Base-by-base conservation (phyloP, 768 basidiomycete genomes). In the Suillus alpinus region DNA sequence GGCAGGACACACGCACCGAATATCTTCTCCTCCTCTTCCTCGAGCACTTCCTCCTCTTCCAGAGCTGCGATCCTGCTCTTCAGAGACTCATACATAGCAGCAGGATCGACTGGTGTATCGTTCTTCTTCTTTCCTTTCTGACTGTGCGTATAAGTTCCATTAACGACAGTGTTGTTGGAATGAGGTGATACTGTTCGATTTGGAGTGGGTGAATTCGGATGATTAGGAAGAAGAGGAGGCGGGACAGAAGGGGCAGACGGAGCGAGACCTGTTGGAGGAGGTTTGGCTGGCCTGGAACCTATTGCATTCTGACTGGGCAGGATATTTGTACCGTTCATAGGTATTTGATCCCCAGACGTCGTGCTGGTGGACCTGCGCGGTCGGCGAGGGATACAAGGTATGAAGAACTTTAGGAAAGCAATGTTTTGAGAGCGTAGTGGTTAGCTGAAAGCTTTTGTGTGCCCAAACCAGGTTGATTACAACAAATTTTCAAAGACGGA, bases 51-150 rank as follows among this genome's bases (percentile, higher is more conserved):
- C 69, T 92, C 92, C 73, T 94, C 92, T 70, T 95, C 92, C 65
- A 95, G 77, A 46, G 91, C 92, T 6, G 93, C 91, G 75, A 95
- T 95, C 72, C 92, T 82, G 73, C 81, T 94, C 83, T 89, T 93
- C 68, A 95, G 79, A 58, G 86, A 90, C 73, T 94, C 92, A 72
- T 93, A 93, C 89, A 94, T 91, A 44, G 85, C 82, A 2, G 86
- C 88, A 58, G 92, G 91, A 77, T 95, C 92, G 58, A 91, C 83
- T 23, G 86, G 87, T 7, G 80, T 71, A 59, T 79, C 76, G 63
- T 88, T 89, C 66, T 78, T 81, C 74, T 88, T 89, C 86, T 91
- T 93, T 51, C 81, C 78, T 76, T 88, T 87, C 67, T 70, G 73
- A 51, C 41, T 69, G 43, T 56, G 62, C 18, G 68, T 57, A 61